A percentile compares a stretch with the other conserved stretches of the same genome.
These are phyloP conservation scores for Amanita pallidorosea DNA, from an alignment of 768 basidiomycete species.

Conservation along the genomic window DNA sequence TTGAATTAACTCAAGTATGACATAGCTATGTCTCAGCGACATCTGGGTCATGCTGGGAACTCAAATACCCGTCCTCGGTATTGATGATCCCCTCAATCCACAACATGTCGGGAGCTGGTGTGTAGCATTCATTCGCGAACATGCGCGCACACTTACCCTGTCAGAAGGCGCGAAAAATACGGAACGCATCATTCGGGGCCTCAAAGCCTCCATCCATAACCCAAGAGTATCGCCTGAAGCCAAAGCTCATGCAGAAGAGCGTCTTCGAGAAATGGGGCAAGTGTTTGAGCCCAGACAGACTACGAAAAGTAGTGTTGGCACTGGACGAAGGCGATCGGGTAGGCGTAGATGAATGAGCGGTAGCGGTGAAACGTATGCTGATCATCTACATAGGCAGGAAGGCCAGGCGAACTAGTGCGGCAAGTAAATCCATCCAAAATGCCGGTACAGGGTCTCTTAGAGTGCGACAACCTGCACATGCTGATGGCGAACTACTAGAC, in stretches of 20 bases:
- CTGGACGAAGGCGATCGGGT: constrained; percentile 3
- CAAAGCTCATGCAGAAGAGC: constrained; percentile 27
- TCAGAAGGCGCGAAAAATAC: constrained; percentile 12
- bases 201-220: constrained; percentile 50
- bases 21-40: constrained; percentile 5
- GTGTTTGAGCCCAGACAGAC: neutral
- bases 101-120: constrained; percentile 3
- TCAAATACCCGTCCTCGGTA: neutral
- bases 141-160: neutral
- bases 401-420: neutral
- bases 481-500: neutral
- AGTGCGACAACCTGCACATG: neutral
- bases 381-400: neutral
- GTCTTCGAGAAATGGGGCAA: constrained; percentile 7
- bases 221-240: constrained; percentile 41
- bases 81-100: neutral
- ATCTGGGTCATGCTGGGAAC: neutral
- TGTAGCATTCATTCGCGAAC: neutral
- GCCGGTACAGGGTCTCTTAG: neutral
- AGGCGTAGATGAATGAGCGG: neutral
- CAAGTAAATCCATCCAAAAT: neutral
- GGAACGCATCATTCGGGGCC: constrained; percentile 30
- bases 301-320: neutral
- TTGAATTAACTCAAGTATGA: constrained; percentile 1
- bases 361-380: neutral